Conservation (phyloP, 768 basidiomycete genomes). For the Bullera alba region DNA sequence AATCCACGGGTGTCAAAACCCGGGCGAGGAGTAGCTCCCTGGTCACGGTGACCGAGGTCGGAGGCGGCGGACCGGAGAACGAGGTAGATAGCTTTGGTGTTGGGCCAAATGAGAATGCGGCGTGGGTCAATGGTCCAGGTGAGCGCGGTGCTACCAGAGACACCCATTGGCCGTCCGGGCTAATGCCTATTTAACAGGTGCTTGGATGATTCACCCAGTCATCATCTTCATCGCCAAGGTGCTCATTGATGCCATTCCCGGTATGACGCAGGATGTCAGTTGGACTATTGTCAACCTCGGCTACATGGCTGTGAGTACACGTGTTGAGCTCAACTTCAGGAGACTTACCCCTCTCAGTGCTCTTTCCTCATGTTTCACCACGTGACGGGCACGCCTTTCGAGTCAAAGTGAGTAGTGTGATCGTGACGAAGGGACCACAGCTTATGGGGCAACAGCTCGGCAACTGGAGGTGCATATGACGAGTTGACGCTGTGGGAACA, state of each 20-base stretch:
- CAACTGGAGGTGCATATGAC: constrained; percentile 80
- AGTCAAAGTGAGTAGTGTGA: constrained; percentile 49
- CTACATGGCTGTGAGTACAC: constrained; percentile 74
- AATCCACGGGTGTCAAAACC: constrained; percentile 22
- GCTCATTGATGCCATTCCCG: constrained; percentile 85
- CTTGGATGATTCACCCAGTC: constrained; percentile 95
- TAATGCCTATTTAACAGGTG: constrained; percentile 54
- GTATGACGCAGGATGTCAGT: constrained; percentile 85
- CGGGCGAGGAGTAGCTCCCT: constrained; percentile 45
- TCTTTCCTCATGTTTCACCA: constrained; percentile 98
- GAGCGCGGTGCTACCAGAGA: constrained; percentile 8
- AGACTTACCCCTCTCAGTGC: constrained; percentile 52
- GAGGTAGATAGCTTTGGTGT: constrained; percentile 44
- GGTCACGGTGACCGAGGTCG: constrained; percentile 47
- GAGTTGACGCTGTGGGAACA: constrained; percentile 98
- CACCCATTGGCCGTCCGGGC: neutral
- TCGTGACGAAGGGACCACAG: too few species aligned
- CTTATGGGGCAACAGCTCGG: constrained; percentile 34
- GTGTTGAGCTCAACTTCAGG: neutral
- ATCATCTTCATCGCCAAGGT: constrained; percentile 86
- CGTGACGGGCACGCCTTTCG: constrained; percentile 94
- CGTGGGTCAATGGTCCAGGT: constrained; percentile 48
- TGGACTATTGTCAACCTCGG: constrained; percentile 90
- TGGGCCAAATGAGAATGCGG: constrained; percentile 45
- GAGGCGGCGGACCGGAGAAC: constrained; percentile 44